A percentile compares a stretch with the other conserved stretches of the same genome.
phyloP scores from a whole-genome alignment of 2,329 filamentous ascomycete species.

The Penicillium sp. region DNA sequence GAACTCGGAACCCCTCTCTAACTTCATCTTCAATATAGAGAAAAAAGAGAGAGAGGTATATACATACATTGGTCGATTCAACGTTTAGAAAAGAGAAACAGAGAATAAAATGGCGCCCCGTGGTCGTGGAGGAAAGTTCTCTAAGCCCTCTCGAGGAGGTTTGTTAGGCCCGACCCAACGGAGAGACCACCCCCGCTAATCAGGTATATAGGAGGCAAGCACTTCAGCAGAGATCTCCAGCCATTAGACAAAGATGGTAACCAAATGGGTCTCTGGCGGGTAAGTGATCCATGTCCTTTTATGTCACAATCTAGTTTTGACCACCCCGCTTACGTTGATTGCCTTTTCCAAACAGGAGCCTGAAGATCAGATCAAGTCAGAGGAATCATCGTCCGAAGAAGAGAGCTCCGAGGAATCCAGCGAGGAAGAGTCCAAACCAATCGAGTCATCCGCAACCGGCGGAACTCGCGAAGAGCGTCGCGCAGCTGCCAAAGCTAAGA shows the following conservation, averaged over 20 bases:
- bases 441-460: conserved; percentile 42
- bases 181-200: conserved; percentile 6
- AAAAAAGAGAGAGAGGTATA: background rate
- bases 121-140: conserved; percentile 88
- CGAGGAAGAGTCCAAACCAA: conserved; percentile 44
- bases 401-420: conserved; percentile 49
- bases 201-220: conserved; percentile 69
- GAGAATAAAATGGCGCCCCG: conserved; percentile 45
- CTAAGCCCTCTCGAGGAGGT: conserved; percentile 91
- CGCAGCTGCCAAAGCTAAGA: conserved; percentile 82
- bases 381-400: conserved; percentile 46
- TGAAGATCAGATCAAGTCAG: conserved; percentile 38
- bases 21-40: background rate
- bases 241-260: conserved; percentile 87
- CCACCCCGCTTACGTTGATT: background rate
- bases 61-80: background rate
- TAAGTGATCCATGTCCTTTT: conserved; percentile 38
- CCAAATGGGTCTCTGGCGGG: conserved; percentile 81
- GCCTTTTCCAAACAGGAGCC: conserved; percentile 30
- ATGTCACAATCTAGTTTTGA: too few relatives aligned
- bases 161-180: conserved; percentile 31
- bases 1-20: background rate
- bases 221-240: conserved; percentile 87
- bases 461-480: conserved; percentile 84
- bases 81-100: background rate